Evolutionary conservation across 352 stramenopile genomes (phyloP).

Genomic region (Globisporangium yorkense): DNA sequence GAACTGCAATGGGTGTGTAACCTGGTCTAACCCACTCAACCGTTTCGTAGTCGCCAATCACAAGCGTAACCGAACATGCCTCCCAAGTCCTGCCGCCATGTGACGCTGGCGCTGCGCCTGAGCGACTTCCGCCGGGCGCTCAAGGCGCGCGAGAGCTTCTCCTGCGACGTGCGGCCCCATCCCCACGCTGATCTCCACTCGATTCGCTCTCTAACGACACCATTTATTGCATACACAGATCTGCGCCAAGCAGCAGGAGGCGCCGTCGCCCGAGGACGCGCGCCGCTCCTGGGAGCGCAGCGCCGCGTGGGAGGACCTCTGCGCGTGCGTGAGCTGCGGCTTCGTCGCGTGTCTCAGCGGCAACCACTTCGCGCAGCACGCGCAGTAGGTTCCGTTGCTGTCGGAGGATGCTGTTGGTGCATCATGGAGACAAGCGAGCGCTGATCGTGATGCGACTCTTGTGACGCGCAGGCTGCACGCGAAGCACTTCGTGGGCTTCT

Average conservation of each 20-base stretch:
- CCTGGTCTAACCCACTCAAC: no score
- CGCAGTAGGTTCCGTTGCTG: slow-evolving; percentile 23
- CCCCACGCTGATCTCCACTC: neutral
- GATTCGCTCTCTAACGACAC: no score
- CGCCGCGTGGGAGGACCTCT: slow-evolving; percentile 28
- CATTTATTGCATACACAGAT: neutral
- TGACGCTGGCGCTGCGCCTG: slow-evolving; percentile 41
- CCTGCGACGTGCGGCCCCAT: slow-evolving; percentile 18
- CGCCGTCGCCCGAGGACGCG: neutral
- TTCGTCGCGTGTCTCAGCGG: slow-evolving; percentile 49
- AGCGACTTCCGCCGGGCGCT: slow-evolving; percentile 47
- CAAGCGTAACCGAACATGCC: slow-evolving; percentile 2
- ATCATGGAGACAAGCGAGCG: neutral
- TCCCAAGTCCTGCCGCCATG: slow-evolving; percentile 52
- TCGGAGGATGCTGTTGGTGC: neutral
- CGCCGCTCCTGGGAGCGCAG: slow-evolving; percentile 31
- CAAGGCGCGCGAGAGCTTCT: slow-evolving; percentile 32
- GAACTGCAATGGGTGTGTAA: no score
- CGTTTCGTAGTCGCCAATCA: neutral
- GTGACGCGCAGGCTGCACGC: slow-evolving; percentile 20
- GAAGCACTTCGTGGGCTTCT: slow-evolving; percentile 60
- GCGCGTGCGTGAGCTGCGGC: slow-evolving; percentile 54
- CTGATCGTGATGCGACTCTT: neutral
- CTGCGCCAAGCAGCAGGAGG: neutral
- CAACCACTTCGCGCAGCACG: slow-evolving; percentile 48